A percentile compares a stretch with the other conserved stretches of the same genome.
These are phyloP conservation scores for Brassica rapa DNA, from an alignment of 345 rosid species.

Conservation along the genomic window DNA sequence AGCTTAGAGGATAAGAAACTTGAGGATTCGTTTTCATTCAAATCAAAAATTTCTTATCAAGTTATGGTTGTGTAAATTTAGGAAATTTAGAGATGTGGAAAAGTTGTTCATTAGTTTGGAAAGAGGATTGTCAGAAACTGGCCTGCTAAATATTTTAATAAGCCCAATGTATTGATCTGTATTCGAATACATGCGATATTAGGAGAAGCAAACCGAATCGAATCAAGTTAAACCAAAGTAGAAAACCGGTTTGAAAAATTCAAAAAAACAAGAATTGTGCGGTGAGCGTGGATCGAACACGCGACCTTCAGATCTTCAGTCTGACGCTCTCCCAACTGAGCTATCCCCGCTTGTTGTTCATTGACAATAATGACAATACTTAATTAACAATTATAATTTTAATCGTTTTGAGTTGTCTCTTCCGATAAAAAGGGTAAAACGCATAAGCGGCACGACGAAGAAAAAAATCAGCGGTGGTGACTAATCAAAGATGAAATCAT, in stretches of 20 bases:
- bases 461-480: slow-evolving; percentile 13
- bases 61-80: background rate
- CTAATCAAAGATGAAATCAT: slow-evolving; percentile 23
- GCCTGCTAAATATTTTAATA: background rate
- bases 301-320: slow-evolving; percentile 98
- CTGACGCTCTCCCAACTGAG: slow-evolving; percentile 93
- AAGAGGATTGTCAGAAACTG: background rate
- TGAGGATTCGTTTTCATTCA: background rate
- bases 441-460: background rate
- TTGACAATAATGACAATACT: fast-evolving
- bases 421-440: background rate
- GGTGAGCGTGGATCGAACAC: slow-evolving; percentile 97
- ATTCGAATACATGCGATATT: background rate
- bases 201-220: background rate
- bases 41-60: background rate
- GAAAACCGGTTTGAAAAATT: background rate
- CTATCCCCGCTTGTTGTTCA: slow-evolving; percentile 51
- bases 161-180: background rate
- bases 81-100: background rate
- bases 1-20: background rate
- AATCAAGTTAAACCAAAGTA: background rate
- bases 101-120: background rate
- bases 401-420: background rate
- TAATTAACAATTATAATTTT: too few species aligned
- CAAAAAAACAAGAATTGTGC: slow-evolving; percentile 28